Percentiles rank a stretch among this genome's conserved stretches.
Evolutionary conservation across 2,329 filamentous ascomycete genomes (phyloP).

Genomic region (Fusarium sp.): DNA sequence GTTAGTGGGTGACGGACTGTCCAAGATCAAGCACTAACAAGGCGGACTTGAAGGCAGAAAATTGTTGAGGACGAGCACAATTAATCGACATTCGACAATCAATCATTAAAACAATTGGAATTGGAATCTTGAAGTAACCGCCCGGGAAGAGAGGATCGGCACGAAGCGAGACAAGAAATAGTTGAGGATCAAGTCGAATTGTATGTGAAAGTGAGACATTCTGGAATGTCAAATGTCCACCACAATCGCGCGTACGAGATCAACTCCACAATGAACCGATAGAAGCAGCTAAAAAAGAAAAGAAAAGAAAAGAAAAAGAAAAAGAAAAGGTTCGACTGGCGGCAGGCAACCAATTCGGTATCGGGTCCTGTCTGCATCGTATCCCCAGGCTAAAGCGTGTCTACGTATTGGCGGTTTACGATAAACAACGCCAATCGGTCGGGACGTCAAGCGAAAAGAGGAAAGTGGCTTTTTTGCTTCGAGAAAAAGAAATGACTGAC

Average conservation of each 20-base stretch:
- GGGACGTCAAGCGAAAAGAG: constrained; percentile 22
- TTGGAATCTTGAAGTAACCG: not conserved
- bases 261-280: constrained; percentile 33
- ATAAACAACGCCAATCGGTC: constrained; percentile 23
- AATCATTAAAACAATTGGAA: not conserved
- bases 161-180: constrained; percentile 22
- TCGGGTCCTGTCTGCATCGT: not conserved
- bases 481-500: constrained; percentile 4
- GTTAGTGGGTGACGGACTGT: constrained; percentile 31
- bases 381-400: not conserved
- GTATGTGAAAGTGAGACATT: constrained; percentile 9
- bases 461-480: not conserved
- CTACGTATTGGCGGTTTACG: not conserved
- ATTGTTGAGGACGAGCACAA: not conserved
- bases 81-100: not conserved
- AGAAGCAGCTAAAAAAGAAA: not conserved
- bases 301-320: not conserved
- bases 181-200: not conserved
- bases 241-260: constrained; percentile 4
- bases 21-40: constrained; percentile 29
- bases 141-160: constrained; percentile 22
- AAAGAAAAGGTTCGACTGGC: not conserved
- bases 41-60: constrained; percentile 3
- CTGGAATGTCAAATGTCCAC: constrained; percentile 2
- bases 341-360: not conserved